Evolutionary conservation across 129 eudicot species (phyloP), one percentile per base, ranked within the genome.

Genomic region (Lactuca sativa): DNA sequence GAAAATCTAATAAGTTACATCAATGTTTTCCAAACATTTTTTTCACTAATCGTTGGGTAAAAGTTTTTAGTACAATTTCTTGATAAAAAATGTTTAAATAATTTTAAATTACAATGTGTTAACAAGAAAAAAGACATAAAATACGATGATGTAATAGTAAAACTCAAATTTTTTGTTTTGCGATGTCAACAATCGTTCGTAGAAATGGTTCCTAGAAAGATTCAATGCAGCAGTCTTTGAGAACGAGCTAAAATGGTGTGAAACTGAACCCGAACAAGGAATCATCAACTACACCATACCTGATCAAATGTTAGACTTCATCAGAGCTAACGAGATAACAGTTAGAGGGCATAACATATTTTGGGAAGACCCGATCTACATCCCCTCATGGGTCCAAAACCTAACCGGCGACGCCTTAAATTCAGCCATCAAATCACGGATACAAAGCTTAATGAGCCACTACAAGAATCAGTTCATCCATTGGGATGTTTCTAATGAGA

Each of bases 401-500:
- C 78, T 90, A 44, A 69, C 80, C 0, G 66, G 76, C 2, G 43
- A 52, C 1, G 70, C 81, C 8, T 79, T 90, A n/a, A 21, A 71
- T 43, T 40, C 47, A 11, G 89, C 87, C 1, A 75, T 90, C n/a
- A 62, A 65, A 37, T 78, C 84, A 2, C 70, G 86, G 31, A 76
- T 85, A 67, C 65, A 53, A 34, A 77, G 87, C 78, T 56, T 87
- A 54, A 82, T 84, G 84, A 78, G 56, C 49, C 75, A 66, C 41
- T 86, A 80, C 81, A 78, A 52, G 41, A 74, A 64, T 51, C 84
- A 89, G 44, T 84, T 89, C 71, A 74, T 89, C 5, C 96, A 89
- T 64, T 89, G 90, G 93, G 96, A 89, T 34, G 96, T 84, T 33
- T 72, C 75, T 54, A 86, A 86, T 30, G 96, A 89, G 71, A 68